Base-by-base conservation (phyloP, 164 flowering plant species). In the Platanus orientalis region DNA sequence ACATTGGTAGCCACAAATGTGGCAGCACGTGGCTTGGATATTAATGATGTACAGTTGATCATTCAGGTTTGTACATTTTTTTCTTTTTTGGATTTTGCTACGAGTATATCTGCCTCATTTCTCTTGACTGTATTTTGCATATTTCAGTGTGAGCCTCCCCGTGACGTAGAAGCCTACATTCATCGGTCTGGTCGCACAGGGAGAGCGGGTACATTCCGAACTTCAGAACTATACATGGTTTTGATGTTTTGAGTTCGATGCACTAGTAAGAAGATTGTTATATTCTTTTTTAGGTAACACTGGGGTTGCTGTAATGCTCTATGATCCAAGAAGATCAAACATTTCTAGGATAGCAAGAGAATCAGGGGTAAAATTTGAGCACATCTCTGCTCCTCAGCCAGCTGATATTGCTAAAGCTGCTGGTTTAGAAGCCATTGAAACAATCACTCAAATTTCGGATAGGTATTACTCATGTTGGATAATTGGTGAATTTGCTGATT, bases 161-260 rank as follows among this genome's bases (percentile, higher is more conserved):
- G 87, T 58, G 99, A 91, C 79, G 96, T 94, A 1, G 99, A 94
- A 79, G 96, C 80, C 28, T 94, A 94, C 72, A 94, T 94, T 36
- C 97, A 94, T 77, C 95, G 98, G 17, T 94, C 98, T 66, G 97
- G 98, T 19, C 87, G 99, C 24, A 94, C 97, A 42, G 99, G 99
- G 27, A 86, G 98, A 76, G 97, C 98, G 53, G 95, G 95, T 94
- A 74, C 47, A 39, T 63, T 24, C 20, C 19, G 7, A 47, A 39
- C 12, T 3, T 13, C 54, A 42, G 1, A 4, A 47, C 30, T 28
- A 64, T 19, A 4, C 21, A 12, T 51, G 17, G 23, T 52, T 72
- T 48, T 25, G 20, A 11, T 40, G 24, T 14, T 4, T 57, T 30
- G 28, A 32, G 23, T 57, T 62, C 62, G 57, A 21, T 26, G 10